Evolutionary conservation across 331 rosid genomes (phyloP), one percentile per base, ranked within the genome.

Genomic region (Stylosanthes scabra): DNA sequence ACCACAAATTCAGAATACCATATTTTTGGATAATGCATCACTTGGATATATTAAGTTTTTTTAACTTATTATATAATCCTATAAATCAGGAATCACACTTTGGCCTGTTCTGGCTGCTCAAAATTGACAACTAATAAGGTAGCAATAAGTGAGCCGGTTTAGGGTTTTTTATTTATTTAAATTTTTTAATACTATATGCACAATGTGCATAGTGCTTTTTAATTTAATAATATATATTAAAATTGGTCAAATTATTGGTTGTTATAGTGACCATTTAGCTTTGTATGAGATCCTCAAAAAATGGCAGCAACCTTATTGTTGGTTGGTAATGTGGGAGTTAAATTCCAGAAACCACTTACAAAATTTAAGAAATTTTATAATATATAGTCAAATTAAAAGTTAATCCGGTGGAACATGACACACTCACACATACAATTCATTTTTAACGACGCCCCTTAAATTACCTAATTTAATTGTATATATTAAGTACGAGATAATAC

Each of bases 401-500:
- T 42, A 52, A 12, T 16, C 10, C 60, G 16, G 81, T 82, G 84
- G 86, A 77, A 49, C 61, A 59, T 80, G 92, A 82, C 83, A 80
- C 46, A 45, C 55, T 80, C 39, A 34, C 39, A 34, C 7, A 34
- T 6, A 34, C 39, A 34, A 4, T 20, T 75, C 80, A 47, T 61
- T 67, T 25, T 29, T 49, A 44, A 69, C 16, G 49, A 49, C 66
- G 37, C 40, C 65, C 59, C 76, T 4, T 3, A 34, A 0, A 34
- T 3, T 34, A 34, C 39, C 39, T 34, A 34, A 34, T 34, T 3
- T 34, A 4, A 34, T 6, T 20, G 25, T 20, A 20, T 20, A 20
- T 20, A 20, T 20, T 20, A 20, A 20, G 25, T 20, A 1, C 1
- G 25, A 20, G 25, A 20, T 20, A 20, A 20, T 20, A 20, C 25